Percentiles rank a stretch among this genome's conserved stretches.
These are phyloP conservation scores for Arctium minus DNA, from an alignment of 129 eudicot species.

Conservation along the genomic window DNA sequence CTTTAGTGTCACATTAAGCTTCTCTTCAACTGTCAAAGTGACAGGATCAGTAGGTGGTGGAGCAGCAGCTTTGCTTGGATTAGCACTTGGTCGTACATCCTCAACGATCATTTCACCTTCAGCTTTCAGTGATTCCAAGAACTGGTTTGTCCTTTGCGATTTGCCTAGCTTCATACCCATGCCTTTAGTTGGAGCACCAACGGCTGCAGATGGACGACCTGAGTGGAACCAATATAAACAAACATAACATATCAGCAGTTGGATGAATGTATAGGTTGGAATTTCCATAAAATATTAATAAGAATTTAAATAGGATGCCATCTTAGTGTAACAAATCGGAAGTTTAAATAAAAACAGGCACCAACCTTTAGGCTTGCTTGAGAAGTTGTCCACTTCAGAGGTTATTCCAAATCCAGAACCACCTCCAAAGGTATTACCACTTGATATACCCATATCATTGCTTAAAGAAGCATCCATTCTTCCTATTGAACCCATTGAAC, in stretches of 20 bases:
- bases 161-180: constrained; percentile 93
- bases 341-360: constrained; percentile 1
- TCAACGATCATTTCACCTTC: constrained; percentile 85
- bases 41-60: constrained; percentile 65
- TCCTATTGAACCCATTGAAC: constrained; percentile 51
- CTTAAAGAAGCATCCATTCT: constrained; percentile 67
- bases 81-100: constrained; percentile 57
- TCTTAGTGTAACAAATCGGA: not conserved
- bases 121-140: constrained; percentile 84
- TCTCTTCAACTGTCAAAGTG: constrained; percentile 73
- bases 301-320: not conserved
- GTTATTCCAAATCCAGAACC: constrained; percentile 66
- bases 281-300: not conserved
- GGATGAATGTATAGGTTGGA: not conserved
- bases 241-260: not conserved
- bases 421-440: constrained; percentile 60
- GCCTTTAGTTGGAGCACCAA: constrained; percentile 85
- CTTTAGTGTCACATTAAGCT: constrained; percentile 60
- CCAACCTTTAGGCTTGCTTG: constrained; percentile 85
- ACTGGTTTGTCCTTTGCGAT: constrained; percentile 63
- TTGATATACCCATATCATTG: constrained; percentile 56
- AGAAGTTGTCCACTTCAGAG: constrained; percentile 68
- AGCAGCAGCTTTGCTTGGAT: constrained; percentile 53
- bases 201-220: constrained; percentile 83
- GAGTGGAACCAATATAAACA: not conserved